A percentile compares a stretch with the other conserved stretches of the same genome.
These are phyloP conservation scores for Salix suchowensis DNA, from an alignment of 345 rosid genomes.

Conservation along the genomic window DNA sequence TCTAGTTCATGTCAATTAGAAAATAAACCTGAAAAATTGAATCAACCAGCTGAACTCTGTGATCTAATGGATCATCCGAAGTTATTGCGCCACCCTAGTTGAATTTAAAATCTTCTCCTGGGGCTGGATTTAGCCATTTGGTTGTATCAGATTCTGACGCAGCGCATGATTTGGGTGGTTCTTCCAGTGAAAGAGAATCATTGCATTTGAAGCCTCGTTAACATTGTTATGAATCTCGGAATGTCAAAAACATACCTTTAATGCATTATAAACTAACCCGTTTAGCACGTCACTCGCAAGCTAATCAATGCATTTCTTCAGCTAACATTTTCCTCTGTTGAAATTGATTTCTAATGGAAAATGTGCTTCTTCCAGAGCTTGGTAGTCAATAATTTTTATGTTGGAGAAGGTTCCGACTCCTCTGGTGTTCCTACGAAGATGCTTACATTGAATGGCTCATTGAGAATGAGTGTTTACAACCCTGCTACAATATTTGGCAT, in stretches of 20 bases:
- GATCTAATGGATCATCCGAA: not conserved
- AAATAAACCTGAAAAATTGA: not conserved
- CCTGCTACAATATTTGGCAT: constrained; percentile 76
- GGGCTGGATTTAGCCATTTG: not conserved
- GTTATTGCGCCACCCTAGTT: not conserved
- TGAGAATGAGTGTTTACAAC: constrained; percentile 59
- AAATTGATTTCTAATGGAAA: not conserved
- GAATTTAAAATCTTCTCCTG: not conserved
- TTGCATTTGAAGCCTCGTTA: not conserved
- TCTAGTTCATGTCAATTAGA: not conserved
- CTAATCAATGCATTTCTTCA: not conserved
- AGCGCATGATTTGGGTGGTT: not conserved
- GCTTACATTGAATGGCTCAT: constrained; percentile 59
- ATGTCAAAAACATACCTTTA: not conserved
- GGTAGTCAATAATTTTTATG: constrained; percentile 46
- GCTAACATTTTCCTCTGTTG: not conserved
- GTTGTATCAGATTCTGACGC: not conserved
- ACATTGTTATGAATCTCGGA: not conserved
- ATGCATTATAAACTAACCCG: not conserved
- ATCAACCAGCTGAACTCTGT: not conserved
- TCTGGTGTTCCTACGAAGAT: constrained; percentile 69
- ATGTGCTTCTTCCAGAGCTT: constrained; percentile 52
- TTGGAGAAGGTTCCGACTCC: constrained; percentile 68
- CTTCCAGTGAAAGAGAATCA: not conserved
- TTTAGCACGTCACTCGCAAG: not conserved